phyloP scores from a whole-genome alignment of 768 basidiomycete species.

The Trametes maxima region DNA sequence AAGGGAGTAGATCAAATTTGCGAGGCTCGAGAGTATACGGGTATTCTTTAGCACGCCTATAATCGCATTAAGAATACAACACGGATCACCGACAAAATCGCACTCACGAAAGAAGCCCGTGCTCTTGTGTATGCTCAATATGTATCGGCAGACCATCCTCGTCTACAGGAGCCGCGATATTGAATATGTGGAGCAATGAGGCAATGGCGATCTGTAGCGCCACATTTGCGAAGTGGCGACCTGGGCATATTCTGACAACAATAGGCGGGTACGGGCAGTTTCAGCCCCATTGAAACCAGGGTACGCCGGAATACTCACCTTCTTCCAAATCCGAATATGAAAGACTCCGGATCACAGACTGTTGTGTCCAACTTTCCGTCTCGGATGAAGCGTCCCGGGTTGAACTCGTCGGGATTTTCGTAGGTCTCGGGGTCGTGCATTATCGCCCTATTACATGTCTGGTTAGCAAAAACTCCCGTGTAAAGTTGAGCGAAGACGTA shows the following conservation, averaged over 20 bases:
- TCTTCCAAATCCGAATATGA: constrained; percentile 18
- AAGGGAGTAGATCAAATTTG: no score
- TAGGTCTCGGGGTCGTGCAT: constrained; percentile 14
- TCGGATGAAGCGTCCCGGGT: constrained; percentile 13
- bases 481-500: background rate
- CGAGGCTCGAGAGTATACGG: no score
- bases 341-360: constrained; percentile 5
- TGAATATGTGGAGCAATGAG: constrained; percentile 16
- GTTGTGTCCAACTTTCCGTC: constrained; percentile 4
- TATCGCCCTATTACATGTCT: background rate
- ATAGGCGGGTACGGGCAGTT: no score
- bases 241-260: constrained; percentile 12
- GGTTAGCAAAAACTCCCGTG: background rate
- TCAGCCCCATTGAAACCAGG: no score
- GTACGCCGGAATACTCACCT: background rate
- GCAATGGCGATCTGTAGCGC: constrained; percentile 15
- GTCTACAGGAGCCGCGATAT: constrained; percentile 14
- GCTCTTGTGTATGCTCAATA: background rate
- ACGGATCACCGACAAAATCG: no score
- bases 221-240: constrained; percentile 2
- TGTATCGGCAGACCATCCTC: constrained; percentile 5
- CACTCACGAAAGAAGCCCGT: constrained; percentile 10
- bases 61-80: no score
- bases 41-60: no score
- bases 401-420: constrained; percentile 8